A percentile compares a stretch with the other conserved stretches of the same genome.
Conservation (phyloP, 2,329 filamentous ascomycete genomes). For the Fusarium pseudograminearum region DNA sequence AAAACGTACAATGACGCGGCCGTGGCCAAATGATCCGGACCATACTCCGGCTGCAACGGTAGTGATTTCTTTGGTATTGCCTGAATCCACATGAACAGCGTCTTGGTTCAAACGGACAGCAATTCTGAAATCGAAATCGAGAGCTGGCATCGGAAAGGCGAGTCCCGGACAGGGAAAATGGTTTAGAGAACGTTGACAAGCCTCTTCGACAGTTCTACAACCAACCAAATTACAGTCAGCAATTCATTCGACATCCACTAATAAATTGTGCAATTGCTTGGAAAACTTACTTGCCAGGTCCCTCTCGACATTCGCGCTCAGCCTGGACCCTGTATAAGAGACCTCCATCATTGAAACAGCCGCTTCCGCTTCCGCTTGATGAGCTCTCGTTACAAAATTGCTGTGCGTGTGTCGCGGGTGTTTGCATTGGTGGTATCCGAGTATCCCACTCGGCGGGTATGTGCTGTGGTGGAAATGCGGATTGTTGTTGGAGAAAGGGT, state of each 20-base stretch:
- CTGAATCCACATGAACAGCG: constrained; percentile 57
- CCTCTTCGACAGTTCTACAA: constrained; percentile 53
- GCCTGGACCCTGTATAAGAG: constrained; percentile 46
- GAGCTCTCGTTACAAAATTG: constrained; percentile 20
- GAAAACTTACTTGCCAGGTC: constrained; percentile 45
- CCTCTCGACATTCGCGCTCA: constrained; percentile 46
- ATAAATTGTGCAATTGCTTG: background rate
- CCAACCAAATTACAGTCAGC: constrained; percentile 38
- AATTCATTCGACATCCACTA: constrained; percentile 8
- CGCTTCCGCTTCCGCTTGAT: constrained; percentile 23
- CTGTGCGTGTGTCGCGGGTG: constrained; percentile 22
- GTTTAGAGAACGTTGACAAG: constrained; percentile 54
- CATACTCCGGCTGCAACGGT: constrained; percentile 61
- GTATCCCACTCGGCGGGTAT: constrained; percentile 50
- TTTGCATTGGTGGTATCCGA: constrained; percentile 37
- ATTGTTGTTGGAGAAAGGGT: constrained; percentile 30
- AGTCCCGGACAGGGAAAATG: constrained; percentile 59
- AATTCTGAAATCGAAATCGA: constrained; percentile 64
- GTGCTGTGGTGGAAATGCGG: constrained; percentile 27
- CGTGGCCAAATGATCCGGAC: constrained; percentile 63
- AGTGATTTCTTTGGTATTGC: constrained; percentile 62
- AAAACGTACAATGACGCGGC: constrained; percentile 59
- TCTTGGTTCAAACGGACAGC: constrained; percentile 60
- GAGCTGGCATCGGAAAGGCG: constrained; percentile 59
- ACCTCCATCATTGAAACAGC: constrained; percentile 46